Conservation (phyloP, 2,329 filamentous ascomycete species). For the Beauveria bassiana region DNA sequence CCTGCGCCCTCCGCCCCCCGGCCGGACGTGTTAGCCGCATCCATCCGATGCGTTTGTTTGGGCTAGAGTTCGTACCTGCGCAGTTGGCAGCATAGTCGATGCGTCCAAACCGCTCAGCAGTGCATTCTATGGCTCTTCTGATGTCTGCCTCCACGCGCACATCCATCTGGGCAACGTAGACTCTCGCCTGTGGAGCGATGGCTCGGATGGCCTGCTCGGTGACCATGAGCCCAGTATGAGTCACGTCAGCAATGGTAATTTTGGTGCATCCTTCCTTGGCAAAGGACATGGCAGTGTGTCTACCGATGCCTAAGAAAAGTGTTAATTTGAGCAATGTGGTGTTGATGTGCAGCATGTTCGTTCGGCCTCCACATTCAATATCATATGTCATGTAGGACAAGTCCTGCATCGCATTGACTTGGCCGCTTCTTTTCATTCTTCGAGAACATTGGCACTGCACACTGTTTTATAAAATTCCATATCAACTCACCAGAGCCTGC, state of each 20-base stretch:
- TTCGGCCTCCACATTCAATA: not conserved
- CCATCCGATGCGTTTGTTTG: not conserved
- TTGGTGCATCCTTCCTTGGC: slow-evolving; percentile 34
- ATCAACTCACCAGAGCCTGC: slow-evolving; percentile 22
- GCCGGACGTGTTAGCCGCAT: not conserved
- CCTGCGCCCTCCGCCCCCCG: slow-evolving; percentile 15
- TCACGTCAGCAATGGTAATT: slow-evolving; percentile 33
- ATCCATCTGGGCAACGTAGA: slow-evolving; percentile 24
- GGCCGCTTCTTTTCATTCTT: too few relatives aligned
- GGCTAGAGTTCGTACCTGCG: slow-evolving; percentile 23
- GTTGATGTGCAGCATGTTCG: not conserved
- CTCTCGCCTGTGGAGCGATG: slow-evolving; percentile 20
- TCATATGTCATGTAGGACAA: not conserved
- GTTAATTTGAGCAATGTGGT: not conserved
- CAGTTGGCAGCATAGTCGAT: slow-evolving; percentile 40
- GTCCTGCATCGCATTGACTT: too few relatives aligned
- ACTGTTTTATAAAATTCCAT: too few relatives aligned
- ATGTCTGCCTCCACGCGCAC: slow-evolving; percentile 28
- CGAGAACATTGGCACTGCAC: too few relatives aligned
- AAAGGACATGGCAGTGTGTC: slow-evolving; percentile 35
- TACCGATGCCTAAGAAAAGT: slow-evolving; percentile 32
- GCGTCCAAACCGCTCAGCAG: slow-evolving; percentile 27
- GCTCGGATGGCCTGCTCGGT: slow-evolving; percentile 24
- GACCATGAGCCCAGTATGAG: slow-evolving; percentile 23
- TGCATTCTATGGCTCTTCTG: slow-evolving; percentile 22